Percentiles rank a stretch among this genome's conserved stretches.
Conservation (phyloP, 1,284 basidiomycete genomes). For the Apiotrichum laibachii region DNA sequence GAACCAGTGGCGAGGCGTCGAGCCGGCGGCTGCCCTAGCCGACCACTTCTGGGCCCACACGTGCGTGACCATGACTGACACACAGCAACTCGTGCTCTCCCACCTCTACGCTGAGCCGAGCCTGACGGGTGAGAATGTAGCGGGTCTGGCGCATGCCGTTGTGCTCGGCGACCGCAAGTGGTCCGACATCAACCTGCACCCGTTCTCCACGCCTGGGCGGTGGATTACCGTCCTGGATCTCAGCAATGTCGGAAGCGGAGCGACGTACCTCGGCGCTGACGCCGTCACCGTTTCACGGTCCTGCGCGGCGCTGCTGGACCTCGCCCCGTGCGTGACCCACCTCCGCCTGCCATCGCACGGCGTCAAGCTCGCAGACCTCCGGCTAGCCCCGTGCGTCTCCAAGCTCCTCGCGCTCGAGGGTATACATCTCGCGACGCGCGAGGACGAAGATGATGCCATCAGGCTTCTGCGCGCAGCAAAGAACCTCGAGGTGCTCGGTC, state of each 20-base stretch:
- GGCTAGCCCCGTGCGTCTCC: conserved; percentile 45
- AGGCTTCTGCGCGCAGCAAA: conserved; percentile 59
- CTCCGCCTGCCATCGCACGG: conserved; percentile 63
- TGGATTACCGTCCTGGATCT: conserved; percentile 74
- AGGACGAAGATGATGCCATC: conserved; percentile 47
- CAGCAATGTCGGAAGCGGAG: conserved; percentile 60
- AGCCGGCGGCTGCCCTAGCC: no score
- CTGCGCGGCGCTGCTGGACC: conserved; percentile 57
- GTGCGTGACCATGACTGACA: not conserved
- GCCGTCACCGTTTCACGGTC: conserved; percentile 51
- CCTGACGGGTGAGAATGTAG: conserved; percentile 57
- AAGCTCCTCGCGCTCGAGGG: conserved; percentile 62
- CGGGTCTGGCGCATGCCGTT: conserved; percentile 60
- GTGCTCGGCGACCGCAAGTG: conserved; percentile 67
- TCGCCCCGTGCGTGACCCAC: conserved; percentile 65
- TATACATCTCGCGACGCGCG: conserved; percentile 54
- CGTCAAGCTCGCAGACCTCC: conserved; percentile 56
- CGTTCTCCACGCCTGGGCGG: conserved; percentile 75
- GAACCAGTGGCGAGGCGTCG: no score
- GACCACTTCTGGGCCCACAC: not conserved
- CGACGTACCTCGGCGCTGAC: conserved; percentile 58
- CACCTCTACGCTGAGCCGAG: conserved; percentile 64
- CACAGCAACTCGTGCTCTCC: conserved; percentile 64
- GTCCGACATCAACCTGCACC: conserved; percentile 79
- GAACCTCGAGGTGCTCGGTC: conserved; percentile 64